Evolutionary conservation across 2,329 filamentous ascomycete genomes (phyloP), one percentile per base, ranked within the genome.

Genomic region (Verticillium nubilum): DNA sequence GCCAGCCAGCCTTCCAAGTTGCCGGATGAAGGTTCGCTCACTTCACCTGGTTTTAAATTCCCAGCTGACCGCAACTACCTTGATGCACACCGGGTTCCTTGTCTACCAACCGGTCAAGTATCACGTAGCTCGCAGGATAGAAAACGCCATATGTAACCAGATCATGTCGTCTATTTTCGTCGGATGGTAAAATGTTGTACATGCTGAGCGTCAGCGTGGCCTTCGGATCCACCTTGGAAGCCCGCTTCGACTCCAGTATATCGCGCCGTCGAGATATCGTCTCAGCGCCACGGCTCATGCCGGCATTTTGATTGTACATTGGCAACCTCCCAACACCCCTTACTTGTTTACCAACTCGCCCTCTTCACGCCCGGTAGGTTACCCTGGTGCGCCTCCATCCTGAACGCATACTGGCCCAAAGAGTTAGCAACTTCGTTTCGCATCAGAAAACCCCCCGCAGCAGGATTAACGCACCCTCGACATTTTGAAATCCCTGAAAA

Each of bases 401-500:
- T 86, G 80, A 99, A 99, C 79, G 94, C 92, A 75, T 84, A 99
- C 94, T 98, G 69, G 52, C 17, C 29, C 1, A 13, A 61, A 50
- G 54, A n/a, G 33, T 58, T 55, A 59, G 62, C 71, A 52, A 72
- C 62, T 60, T 52, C 58, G 19, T 17, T 15, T 54, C 31, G 28
- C 0, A 10, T 12, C 42, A 3, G 6, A 4, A 19, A 10, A 3
- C 26, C 15, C 6, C 6, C 15, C 4, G 15, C 25, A 15, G 12
- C 37, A 10, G 23, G 25, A 35, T 31, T 31, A n/a, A 81, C 91
- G 73, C 83, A 98, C 94, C 79, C 94, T 85, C 61, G 89, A 87
- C 83, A 99, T 84, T 76, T 92, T 91, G 70, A 99, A 99, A 71
- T 95, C 94, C 60, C 92, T 86, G 65, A 98, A 82, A n/a, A 99